Evolutionary conservation across 345 rosid species (phyloP).

Genomic region (Gossypium sturtianum): DNA sequence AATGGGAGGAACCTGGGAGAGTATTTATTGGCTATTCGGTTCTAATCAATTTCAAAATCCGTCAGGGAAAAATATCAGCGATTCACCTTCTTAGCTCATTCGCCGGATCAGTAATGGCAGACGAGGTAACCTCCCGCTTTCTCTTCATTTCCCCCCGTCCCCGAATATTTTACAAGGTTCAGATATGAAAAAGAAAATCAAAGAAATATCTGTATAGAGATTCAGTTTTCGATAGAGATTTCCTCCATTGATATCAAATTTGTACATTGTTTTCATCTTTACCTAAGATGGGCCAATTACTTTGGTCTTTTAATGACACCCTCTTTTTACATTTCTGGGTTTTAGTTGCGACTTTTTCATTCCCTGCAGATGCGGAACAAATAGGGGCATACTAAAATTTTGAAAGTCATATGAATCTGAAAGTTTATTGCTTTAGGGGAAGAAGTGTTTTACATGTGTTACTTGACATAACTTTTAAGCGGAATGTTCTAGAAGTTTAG

Average conservation of each 20-base stretch:
- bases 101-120: slow-evolving; percentile 41
- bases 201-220: not conserved
- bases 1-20: too few species aligned
- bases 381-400: not conserved
- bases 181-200: not conserved
- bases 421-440: not conserved
- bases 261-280: not conserved
- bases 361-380: not conserved
- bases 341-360: not conserved
- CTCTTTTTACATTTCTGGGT: not conserved
- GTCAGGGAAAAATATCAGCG: not conserved
- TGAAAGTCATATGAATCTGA: not conserved
- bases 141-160: not conserved
- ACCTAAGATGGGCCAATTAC: not conserved
- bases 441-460: not conserved
- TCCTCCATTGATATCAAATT: not conserved
- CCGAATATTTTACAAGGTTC: not conserved
- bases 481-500: not conserved
- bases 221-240: not conserved
- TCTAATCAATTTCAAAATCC: not conserved
- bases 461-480: not conserved
- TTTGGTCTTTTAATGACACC: not conserved
- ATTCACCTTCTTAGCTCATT: not conserved
- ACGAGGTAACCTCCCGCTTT: slow-evolving; percentile 28
- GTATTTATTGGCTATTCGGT: not conserved